phyloP scores from a whole-genome alignment of 1,284 basidiomycete genomes.

The Ceratorhiza oryzae-sativae region DNA sequence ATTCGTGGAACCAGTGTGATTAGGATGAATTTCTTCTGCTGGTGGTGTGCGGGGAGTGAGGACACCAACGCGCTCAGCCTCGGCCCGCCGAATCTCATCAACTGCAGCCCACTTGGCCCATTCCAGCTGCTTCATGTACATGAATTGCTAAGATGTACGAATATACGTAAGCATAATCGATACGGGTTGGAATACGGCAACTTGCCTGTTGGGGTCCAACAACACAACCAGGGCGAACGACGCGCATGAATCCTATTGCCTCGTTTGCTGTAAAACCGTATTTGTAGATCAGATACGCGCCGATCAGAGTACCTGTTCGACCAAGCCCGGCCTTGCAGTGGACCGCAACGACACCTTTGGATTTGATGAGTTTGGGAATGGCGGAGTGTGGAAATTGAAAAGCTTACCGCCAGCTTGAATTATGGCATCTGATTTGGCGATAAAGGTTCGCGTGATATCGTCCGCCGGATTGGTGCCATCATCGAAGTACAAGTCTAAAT shows the following conservation, averaged over 20 bases:
- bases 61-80: conserved; percentile 55
- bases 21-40: conserved; percentile 18
- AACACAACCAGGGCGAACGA: conserved; percentile 94
- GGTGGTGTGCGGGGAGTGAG: conserved; percentile 47
- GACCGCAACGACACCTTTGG: conserved; percentile 53
- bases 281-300: conserved; percentile 98
- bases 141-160: conserved; percentile 77
- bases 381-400: conserved; percentile 16
- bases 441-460: conserved; percentile 91
- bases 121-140: conserved; percentile 94
- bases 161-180: conserved; percentile 34
- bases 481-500: conserved; percentile 94
- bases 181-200: conserved; percentile 1
- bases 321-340: conserved; percentile 90
- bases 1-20: conserved; percentile 36
- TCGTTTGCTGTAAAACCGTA: conserved; percentile 99
- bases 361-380: conserved; percentile 7
- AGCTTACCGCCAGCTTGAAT: conserved; percentile 78
- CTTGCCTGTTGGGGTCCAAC: conserved; percentile 82
- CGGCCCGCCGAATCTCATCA: conserved; percentile 64
- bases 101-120: conserved; percentile 92
- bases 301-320: conserved; percentile 92
- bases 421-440: conserved; percentile 80
- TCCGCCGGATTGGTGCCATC: conserved; percentile 98
- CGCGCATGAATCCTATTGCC: conserved; percentile 97